These are phyloP conservation scores for Barnettozyma populi DNA, from an alignment of 805 yeast genomes.

Conservation along the genomic window DNA sequence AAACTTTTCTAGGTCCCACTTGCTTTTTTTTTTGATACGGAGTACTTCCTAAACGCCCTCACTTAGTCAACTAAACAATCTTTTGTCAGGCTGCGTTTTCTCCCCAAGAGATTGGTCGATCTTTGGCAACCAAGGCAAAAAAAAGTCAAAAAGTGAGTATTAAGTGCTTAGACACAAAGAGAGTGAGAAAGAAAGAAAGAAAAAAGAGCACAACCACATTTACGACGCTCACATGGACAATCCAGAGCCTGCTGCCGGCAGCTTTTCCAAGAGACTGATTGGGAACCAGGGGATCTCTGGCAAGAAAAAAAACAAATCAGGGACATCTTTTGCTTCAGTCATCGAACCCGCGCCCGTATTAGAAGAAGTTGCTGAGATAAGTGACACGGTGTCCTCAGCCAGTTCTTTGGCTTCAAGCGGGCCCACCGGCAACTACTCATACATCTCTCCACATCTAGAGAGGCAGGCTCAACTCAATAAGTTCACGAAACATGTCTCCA, in stretches of 20 bases:
- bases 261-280: background rate
- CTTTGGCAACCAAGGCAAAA: background rate
- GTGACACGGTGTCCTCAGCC: background rate
- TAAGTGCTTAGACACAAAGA: background rate
- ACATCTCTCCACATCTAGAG: background rate
- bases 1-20: background rate
- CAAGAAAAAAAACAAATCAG: background rate
- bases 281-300: background rate
- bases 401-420: background rate
- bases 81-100: background rate
- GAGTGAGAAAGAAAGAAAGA: background rate
- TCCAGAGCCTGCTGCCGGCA: background rate
- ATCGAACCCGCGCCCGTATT: background rate
- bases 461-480: background rate
- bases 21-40: too few species aligned
- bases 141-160: background rate
- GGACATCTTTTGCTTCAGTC: background rate
- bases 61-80: background rate
- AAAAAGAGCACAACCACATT: too few species aligned
- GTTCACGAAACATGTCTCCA: slow-evolving; percentile 13
- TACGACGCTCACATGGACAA: background rate
- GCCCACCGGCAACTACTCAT: background rate
- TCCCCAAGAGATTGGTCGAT: background rate
- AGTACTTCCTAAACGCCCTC: too few species aligned
- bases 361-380: background rate